Evolutionary conservation across 176 grass and related monocot genomes (phyloP).

Genomic region (Musa troglodytarum): DNA sequence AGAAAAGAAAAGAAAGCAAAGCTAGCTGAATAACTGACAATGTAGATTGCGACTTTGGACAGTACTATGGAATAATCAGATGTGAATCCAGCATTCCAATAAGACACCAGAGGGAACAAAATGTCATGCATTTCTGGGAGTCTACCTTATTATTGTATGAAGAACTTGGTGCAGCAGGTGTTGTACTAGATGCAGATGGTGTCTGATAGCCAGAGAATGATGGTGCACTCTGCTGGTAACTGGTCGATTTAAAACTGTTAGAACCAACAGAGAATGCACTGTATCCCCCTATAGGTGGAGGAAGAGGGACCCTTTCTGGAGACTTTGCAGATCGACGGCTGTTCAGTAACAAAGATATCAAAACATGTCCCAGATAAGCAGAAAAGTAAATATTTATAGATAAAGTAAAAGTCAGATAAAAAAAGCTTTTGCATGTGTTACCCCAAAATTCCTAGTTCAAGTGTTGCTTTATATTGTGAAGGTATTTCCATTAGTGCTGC

Average conservation of each 20-base stretch:
- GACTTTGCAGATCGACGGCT: constrained; percentile 44
- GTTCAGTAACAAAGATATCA: constrained; percentile 11
- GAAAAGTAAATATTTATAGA: not conserved
- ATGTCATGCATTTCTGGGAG: not conserved
- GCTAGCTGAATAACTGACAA: not conserved
- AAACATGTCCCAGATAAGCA: not conserved
- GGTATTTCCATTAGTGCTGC: constrained; percentile 38
- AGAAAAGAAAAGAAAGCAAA: not conserved
- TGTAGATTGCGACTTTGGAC: too few species aligned
- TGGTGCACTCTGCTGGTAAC: constrained; percentile 27
- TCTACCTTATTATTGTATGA: constrained; percentile 41
- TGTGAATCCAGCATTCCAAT: not conserved
- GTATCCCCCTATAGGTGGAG: constrained; percentile 56
- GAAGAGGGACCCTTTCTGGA: constrained; percentile 57
- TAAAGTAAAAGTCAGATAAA: not conserved
- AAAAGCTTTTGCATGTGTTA: not conserved
- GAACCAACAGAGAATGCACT: constrained; percentile 19
- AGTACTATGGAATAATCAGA: not conserved
- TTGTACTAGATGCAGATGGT: constrained; percentile 17
- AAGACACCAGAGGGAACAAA: not conserved
- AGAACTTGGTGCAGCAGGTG: constrained; percentile 31
- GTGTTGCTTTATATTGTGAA: constrained; percentile 43
- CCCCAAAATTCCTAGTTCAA: constrained; percentile 31
- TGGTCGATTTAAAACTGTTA: constrained; percentile 30
- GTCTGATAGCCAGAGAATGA: constrained; percentile 22